These are phyloP conservation scores for Kluyveromyces siamensis DNA, from an alignment of 805 yeast genomes.

Conservation along the genomic window DNA sequence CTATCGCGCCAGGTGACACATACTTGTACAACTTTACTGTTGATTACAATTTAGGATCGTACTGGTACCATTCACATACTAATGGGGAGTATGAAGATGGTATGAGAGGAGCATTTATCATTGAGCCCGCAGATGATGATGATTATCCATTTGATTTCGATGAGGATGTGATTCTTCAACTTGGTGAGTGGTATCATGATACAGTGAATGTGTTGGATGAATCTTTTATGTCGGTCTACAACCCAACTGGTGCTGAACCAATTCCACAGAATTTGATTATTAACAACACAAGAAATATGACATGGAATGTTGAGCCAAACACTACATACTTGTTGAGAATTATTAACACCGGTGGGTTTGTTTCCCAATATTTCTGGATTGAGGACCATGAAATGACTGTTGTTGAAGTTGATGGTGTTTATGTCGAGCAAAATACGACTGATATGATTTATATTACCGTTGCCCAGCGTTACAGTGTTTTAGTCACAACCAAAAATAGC, in stretches of 20 bases:
- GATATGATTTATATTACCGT: slow-evolving; percentile 68
- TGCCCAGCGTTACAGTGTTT: slow-evolving; percentile 85
- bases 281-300: slow-evolving; percentile 70
- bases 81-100: slow-evolving; percentile 92
- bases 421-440: slow-evolving; percentile 68
- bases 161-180: slow-evolving; percentile 60
- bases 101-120: slow-evolving; percentile 68
- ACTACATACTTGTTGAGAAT: slow-evolving; percentile 77
- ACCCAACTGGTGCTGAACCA: slow-evolving; percentile 99
- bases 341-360: slow-evolving; percentile 83
- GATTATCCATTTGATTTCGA: slow-evolving; percentile 67
- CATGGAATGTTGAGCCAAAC: slow-evolving; percentile 76
- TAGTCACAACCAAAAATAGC: slow-evolving; percentile 62
- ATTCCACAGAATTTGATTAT: slow-evolving; percentile 73
- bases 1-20: slow-evolving; percentile 71
- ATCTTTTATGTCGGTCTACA: slow-evolving; percentile 57
- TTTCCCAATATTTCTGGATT: slow-evolving; percentile 79
- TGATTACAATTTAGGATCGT: slow-evolving; percentile 73
- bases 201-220: slow-evolving; percentile 39
- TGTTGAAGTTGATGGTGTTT: slow-evolving; percentile 87
- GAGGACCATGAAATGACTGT: slow-evolving; percentile 83
- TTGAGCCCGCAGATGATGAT: slow-evolving; percentile 49
- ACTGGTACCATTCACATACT: slow-evolving; percentile 96
- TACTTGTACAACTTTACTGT: slow-evolving; percentile 83
- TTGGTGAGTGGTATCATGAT: slow-evolving; percentile 86